Conservation (phyloP, 1,139 yeast genomes). For the Sugiyamaella castrensis region DNA sequence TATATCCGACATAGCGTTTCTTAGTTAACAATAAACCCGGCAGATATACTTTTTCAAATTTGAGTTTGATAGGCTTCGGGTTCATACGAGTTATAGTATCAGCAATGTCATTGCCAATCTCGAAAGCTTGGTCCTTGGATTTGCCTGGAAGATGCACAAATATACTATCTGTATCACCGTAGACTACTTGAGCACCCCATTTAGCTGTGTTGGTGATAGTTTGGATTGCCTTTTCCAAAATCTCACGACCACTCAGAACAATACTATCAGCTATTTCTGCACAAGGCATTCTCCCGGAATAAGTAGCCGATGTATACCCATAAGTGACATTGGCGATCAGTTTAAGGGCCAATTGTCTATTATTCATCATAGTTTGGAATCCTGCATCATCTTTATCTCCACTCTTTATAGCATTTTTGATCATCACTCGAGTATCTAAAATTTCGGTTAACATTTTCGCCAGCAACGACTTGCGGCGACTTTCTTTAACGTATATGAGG, state of each 20-base stretch:
- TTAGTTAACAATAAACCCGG: constrained; percentile 82
- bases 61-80: constrained; percentile 77
- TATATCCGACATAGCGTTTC: constrained; percentile 85
- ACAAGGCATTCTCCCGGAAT: constrained; percentile 96
- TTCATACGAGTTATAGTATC: constrained; percentile 57
- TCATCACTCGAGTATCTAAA: constrained; percentile 71
- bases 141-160: constrained; percentile 89
- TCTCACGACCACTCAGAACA: constrained; percentile 87
- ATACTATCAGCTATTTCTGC: constrained; percentile 93
- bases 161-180: constrained; percentile 94
- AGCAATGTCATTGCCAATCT: constrained; percentile 69
- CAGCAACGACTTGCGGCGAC: constrained; percentile 65
- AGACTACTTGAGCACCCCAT: constrained; percentile 91
- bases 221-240: constrained; percentile 65
- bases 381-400: constrained; percentile 41
- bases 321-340: constrained; percentile 92
- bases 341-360: constrained; percentile 82
- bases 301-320: constrained; percentile 93
- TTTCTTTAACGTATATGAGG: constrained; percentile 63
- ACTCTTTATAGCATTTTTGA: constrained; percentile 67
- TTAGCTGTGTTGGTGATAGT: constrained; percentile 55
- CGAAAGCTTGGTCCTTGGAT: constrained; percentile 71
- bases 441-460: constrained; percentile 85
- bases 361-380: constrained; percentile 58
- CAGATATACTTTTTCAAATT: constrained; percentile 89